Evolutionary conservation across 2,329 filamentous ascomycete species (phyloP), one percentile per base, ranked within the genome.

Genomic region (Hawksworthiomyces lignivorus): DNA sequence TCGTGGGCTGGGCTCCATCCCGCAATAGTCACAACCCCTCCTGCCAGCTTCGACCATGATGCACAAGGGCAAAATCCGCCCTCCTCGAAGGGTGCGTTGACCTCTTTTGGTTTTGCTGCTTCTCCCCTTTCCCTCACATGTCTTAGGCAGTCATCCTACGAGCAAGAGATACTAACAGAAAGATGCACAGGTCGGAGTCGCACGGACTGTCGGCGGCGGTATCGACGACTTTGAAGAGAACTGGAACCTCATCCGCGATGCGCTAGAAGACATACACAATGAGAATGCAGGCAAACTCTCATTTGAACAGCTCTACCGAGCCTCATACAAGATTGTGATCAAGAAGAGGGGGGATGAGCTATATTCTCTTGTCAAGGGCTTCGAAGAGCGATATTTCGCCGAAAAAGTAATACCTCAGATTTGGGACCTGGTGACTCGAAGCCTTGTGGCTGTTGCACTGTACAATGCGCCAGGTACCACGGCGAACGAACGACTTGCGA

Each of bases 291-390:
- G 88, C 9, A 73, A 75, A 14, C 76, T 98, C 3, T 95, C 89
- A 1, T 98, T 96, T 66, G 92, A 98, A 62, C 84, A 94, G 56
- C 76, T 98, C 1, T 98, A 98, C 64, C 84, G 92, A 44, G 85
- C 85, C 41, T 86, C 87, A 5, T 98, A 98, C 65, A 90, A 92
- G 60, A 86, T 97, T 17, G 90, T 97, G 1, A 67, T 96, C 27
- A 85, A 84, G 62, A 94, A 90, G 65, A 83, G 88, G 52, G 89
- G 89, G 20, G 78, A 84, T 26, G 69, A 81, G 10, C 72, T 98
- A 2, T 97, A 97, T 62, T 75, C 84, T 5, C 73, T 76, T 9
- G 88, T 97, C 36, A 84, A 82, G 53, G 67, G 79, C 3, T 87
- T 95, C 42, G 90, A 97, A 62, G 75, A 82, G 54, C 66, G 78